Conservation (phyloP, 2,329 filamentous ascomycete genomes). For the Cephalotrichum gorgonifer region DNA sequence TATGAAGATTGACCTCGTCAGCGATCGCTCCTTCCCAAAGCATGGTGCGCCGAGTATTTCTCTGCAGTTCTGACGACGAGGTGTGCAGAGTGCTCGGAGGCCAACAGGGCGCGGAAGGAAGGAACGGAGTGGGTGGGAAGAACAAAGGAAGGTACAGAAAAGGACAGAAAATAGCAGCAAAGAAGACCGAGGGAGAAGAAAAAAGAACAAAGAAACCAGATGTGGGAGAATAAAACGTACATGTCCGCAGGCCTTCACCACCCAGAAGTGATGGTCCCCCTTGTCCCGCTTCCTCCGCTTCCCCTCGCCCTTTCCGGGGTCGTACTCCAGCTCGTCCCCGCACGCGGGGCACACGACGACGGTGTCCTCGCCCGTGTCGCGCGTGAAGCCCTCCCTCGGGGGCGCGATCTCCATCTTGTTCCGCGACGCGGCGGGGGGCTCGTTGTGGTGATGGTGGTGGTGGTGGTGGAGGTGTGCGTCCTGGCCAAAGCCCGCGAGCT, state of each 20-base stretch:
- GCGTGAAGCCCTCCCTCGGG: conserved; percentile 67
- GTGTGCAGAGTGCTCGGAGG: too few species aligned
- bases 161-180: conserved; percentile 1
- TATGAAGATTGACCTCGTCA: conserved; percentile 4
- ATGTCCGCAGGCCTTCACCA: conserved; percentile 83
- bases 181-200: background rate
- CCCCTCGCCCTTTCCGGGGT: conserved; percentile 28
- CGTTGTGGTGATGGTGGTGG: conserved; percentile 18
- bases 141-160: background rate
- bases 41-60: background rate
- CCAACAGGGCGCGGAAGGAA: too few species aligned
- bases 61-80: too few species aligned
- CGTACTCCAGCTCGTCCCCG: conserved; percentile 69
- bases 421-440: conserved; percentile 29
- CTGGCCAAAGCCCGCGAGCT: background rate
- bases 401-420: conserved; percentile 52
- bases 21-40: background rate
- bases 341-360: conserved; percentile 80
- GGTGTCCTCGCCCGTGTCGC: conserved; percentile 61
- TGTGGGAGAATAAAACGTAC: conserved; percentile 42
- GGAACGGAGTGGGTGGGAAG: too few species aligned
- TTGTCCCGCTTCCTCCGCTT: conserved; percentile 34
- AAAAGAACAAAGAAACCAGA: background rate
- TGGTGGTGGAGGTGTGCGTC: background rate
- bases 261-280: conserved; percentile 82